phyloP scores from a whole-genome alignment of 768 basidiomycete species.

The Phaeotremella fagi region DNA sequence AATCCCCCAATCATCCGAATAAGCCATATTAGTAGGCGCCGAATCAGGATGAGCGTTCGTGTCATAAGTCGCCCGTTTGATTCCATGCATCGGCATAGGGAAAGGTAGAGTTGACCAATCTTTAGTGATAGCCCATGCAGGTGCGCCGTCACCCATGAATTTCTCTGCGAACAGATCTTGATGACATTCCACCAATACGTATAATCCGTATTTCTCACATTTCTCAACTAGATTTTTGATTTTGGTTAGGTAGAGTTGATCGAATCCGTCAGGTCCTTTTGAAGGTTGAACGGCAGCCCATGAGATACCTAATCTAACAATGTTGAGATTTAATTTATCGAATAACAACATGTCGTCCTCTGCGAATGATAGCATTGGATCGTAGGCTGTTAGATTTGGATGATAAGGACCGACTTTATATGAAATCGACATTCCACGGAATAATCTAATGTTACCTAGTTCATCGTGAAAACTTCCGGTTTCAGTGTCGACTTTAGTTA shows the following conservation, averaged over 20 bases:
- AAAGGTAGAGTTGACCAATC: conserved; percentile 21
- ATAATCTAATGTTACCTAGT: conserved; percentile 10
- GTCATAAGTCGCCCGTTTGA: conserved; percentile 12
- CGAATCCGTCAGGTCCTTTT: conserved; percentile 12
- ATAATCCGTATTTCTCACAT: conserved; percentile 11
- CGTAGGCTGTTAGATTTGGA: conserved; percentile 12
- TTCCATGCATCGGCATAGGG: conserved; percentile 22
- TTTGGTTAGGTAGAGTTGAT: conserved; percentile 10
- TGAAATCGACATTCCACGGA: conserved; percentile 14
- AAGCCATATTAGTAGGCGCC: conserved; percentile 18
- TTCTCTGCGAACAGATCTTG: conserved; percentile 22
- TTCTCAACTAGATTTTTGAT: conserved; percentile 7
- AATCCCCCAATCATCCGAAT: conserved; percentile 19
- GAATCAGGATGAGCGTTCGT: conserved; percentile 3
- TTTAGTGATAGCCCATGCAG: conserved; percentile 16
- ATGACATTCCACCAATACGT: conserved; percentile 20
- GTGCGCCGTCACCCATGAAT: conserved; percentile 21
- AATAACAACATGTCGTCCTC: conserved; percentile 16
- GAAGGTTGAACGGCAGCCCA: conserved; percentile 20
- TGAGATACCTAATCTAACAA: conserved; percentile 17
- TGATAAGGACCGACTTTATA: conserved; percentile 14
- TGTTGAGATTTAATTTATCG: conserved; percentile 21
- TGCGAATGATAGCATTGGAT: conserved; percentile 11
- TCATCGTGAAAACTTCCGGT: conserved; percentile 23
- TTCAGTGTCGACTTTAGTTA: conserved; percentile 14